phyloP scores from a whole-genome alignment of 345 rosid species.

The Eucalyptus curtisii region DNA sequence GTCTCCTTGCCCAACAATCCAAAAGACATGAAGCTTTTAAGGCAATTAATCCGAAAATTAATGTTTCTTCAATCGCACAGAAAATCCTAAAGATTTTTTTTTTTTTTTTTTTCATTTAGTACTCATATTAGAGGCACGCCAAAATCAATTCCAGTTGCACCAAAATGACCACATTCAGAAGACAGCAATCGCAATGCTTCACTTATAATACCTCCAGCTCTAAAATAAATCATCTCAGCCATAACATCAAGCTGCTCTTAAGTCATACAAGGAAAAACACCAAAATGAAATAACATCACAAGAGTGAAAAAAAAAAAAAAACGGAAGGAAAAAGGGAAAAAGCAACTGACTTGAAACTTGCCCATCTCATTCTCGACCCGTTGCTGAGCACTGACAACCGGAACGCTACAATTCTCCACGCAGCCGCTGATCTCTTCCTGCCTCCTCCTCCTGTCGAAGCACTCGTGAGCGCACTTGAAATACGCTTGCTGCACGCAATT shows the following conservation, averaged over 20 bases:
- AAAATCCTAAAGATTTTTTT: not conserved
- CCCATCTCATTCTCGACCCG: conserved; percentile 82
- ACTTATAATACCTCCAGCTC: not conserved
- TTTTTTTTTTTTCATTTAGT: not conserved
- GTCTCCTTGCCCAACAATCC: not conserved
- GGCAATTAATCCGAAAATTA: not conserved
- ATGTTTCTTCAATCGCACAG: not conserved
- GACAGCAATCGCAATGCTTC: not conserved
- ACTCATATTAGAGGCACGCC: not conserved
- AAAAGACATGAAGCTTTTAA: not conserved
- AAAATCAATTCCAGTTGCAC: not conserved
- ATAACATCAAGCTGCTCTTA: not conserved
- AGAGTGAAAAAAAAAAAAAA: not conserved
- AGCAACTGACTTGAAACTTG: conserved; percentile 64
- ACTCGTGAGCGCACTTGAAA: conserved; percentile 84
- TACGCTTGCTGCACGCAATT: conserved; percentile 71
- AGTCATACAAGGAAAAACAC: not conserved
- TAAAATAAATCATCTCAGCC: not conserved
- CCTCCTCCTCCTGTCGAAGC: conserved; percentile 71
- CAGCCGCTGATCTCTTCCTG: conserved; percentile 77
- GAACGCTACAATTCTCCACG: conserved; percentile 69
- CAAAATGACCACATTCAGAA: not conserved
- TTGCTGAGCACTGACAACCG: conserved; percentile 64
- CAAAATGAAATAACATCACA: not conserved
- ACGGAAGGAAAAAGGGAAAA: not conserved